These are phyloP conservation scores for Cryphonectria parasitica DNA, from an alignment of 2,329 filamentous ascomycete genomes.

Conservation along the genomic window DNA sequence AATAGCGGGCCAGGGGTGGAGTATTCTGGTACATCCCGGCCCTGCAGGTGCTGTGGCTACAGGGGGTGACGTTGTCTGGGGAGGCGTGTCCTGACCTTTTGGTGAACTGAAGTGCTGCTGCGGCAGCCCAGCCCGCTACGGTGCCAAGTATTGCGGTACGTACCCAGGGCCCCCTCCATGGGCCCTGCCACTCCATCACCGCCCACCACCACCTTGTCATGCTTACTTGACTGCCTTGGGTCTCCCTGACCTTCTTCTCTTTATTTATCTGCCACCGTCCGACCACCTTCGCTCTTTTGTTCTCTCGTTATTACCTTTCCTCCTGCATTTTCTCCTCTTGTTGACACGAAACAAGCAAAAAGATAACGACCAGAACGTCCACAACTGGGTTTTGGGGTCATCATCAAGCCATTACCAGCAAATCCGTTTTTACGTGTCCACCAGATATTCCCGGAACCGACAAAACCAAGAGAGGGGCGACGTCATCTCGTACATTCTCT, in stretches of 20 bases:
- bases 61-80: conserved; percentile 15
- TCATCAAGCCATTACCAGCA: background rate
- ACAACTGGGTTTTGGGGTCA: background rate
- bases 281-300: background rate
- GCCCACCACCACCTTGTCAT: conserved; percentile 5
- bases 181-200: background rate
- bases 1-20: background rate
- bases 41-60: background rate
- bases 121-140: background rate
- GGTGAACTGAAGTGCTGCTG: background rate
- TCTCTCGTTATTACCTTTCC: background rate
- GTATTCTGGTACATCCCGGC: background rate
- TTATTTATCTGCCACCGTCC: conserved; percentile 10
- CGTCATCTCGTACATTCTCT: conserved; percentile 1
- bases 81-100: background rate
- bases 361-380: background rate
- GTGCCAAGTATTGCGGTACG: background rate
- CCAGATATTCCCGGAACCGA: background rate
- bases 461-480: background rate
- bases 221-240: background rate
- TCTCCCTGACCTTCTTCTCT: background rate
- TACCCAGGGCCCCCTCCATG: background rate
- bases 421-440: background rate
- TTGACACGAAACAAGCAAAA: background rate
- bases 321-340: background rate